Conservation (phyloP, 2,329 filamentous ascomycete genomes). For the Orbilia oligospora region DNA sequence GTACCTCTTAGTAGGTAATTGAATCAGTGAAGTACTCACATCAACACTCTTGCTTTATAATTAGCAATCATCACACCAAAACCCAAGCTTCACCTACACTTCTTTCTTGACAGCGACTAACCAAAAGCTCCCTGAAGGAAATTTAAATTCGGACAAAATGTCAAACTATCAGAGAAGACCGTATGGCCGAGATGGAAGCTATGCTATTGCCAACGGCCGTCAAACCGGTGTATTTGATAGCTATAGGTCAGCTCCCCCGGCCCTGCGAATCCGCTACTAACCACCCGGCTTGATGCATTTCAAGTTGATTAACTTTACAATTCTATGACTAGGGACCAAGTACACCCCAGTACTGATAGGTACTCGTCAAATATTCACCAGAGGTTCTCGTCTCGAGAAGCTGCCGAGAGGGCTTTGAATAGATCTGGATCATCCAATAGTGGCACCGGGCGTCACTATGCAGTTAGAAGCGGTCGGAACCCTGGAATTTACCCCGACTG, state of each 20-base stretch:
- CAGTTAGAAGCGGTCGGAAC: conserved; percentile 29
- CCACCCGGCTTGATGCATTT: background rate
- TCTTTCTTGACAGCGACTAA: too few species aligned
- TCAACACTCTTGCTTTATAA: too few species aligned
- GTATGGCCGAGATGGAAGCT: background rate
- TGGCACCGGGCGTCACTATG: conserved; percentile 13
- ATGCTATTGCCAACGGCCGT: conserved; percentile 23
- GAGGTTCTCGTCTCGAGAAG: conserved; percentile 26
- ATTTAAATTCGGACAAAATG: background rate
- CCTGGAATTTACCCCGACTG: conserved; percentile 22
- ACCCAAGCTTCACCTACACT: too few species aligned
- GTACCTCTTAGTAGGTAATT: too few species aligned
- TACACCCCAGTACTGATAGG: conserved; percentile 21
- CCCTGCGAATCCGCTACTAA: background rate
- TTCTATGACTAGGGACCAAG: conserved; percentile 11
- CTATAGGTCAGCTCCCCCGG: background rate
- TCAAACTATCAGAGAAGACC: background rate
- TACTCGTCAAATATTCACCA: conserved; percentile 37
- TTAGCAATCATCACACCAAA: too few species aligned
- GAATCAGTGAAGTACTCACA: too few species aligned
- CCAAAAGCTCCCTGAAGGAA: too few species aligned
- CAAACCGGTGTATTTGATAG: conserved; percentile 36
- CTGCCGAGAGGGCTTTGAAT: conserved; percentile 21
- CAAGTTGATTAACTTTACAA: background rate
- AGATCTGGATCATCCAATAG: background rate